Conservation (phyloP, 2,329 filamentous ascomycete species). For the Calonectria montana region DNA sequence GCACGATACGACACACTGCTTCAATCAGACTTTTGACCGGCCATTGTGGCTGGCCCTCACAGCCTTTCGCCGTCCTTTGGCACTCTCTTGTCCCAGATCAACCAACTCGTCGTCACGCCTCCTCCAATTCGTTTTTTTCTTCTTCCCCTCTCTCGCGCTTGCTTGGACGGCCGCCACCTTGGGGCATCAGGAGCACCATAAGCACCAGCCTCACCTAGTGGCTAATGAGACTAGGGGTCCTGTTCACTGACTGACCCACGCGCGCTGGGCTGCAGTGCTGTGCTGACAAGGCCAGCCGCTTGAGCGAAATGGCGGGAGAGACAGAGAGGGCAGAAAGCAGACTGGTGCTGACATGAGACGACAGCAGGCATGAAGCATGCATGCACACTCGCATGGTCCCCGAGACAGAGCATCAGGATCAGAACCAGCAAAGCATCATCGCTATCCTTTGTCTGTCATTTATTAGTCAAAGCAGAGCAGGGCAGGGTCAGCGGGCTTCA, state of each 20-base stretch:
- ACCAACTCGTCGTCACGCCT: not conserved
- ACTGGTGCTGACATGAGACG: conserved; percentile 27
- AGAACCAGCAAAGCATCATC: not conserved
- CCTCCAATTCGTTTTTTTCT: not conserved
- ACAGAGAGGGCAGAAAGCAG: conserved; percentile 3
- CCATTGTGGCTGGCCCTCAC: not conserved
- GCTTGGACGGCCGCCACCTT: not conserved
- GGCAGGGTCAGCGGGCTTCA: not conserved
- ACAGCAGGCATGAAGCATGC: not conserved
- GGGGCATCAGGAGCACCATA: not conserved
- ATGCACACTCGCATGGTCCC: not conserved
- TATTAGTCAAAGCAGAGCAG: not conserved
- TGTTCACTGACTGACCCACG: conserved; percentile 8
- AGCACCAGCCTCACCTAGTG: conserved; percentile 15
- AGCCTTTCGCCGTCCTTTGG: not conserved
- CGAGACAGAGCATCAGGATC: conserved; percentile 27
- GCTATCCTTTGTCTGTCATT: not conserved
- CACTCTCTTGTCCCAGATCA: not conserved
- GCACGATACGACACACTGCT: not conserved
- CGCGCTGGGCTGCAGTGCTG: not conserved
- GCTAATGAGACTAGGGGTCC: conserved; percentile 6
- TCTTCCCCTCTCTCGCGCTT: not conserved
- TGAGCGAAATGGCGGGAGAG: conserved; percentile 10
- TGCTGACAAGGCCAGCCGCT: not conserved
- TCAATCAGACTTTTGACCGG: not conserved